Evolutionary conservation across 352 stramenopile genomes (phyloP), one percentile per base, ranked within the genome.

Genomic region (Globisporangium megalacanthum): DNA sequence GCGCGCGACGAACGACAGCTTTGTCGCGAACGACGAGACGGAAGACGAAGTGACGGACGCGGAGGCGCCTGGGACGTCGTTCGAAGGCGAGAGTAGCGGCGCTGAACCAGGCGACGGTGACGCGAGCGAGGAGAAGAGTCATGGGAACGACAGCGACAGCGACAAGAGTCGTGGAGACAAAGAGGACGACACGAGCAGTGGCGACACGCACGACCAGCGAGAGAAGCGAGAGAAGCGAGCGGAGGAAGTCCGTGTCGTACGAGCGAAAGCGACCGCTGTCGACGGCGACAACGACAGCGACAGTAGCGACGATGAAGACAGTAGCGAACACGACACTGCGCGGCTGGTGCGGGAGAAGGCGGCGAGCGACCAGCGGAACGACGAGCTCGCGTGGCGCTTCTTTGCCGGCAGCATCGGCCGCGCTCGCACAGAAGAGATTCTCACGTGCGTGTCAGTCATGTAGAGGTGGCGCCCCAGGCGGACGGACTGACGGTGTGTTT

Each of bases 391-490:
- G 29, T 94, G 84, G 84, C 62, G 68, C 35, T 94, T 89, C 62
- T 92, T 92, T 42, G 82, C 82, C 35, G 84, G 84, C 4, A 92
- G 76, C 54, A 91, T 94, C 49, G 87, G 63, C 42, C 84, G 84
- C 46, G 58, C 60, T 17, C 76, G 77, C 10, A 71, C 84, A 6
- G 84, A 94, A 73, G 52, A 61, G 36, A 77, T 94, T 48, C 62
- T 94, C n/a, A 60, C 56, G 83, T 93, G 59, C 46, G 72, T 65
- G 6, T 7, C 35, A 31, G 4, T 15, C 19, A 19, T 39, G 29
- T 20, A 22, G 17, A 20, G 13, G 15, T 13, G 47, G 22, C 49
- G 37, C 19, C 31, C 7, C 29, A 6, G 7, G 22, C 6, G 54
- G 14, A 39, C 33, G 36, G 15, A n/a, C n/a, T 37, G 10, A 48